Evolutionary conservation across 441 rosid species (phyloP), one percentile per base, ranked within the genome.

Genomic region (Erodium chrysanthum): DNA sequence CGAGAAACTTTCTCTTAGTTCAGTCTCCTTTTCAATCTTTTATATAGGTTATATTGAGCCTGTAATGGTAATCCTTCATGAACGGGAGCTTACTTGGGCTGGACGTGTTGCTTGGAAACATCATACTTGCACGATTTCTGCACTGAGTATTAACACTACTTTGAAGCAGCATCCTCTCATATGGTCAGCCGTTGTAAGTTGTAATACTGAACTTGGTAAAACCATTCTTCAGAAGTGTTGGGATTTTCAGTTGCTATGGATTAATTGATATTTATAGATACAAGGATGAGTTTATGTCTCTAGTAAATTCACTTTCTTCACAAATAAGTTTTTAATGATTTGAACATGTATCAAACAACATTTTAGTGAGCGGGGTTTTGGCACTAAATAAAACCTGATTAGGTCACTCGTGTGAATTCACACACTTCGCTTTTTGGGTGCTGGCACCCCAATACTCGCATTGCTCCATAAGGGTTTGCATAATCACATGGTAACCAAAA

Each of bases 1-100:
- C 20, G 70, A 48, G 67, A 66, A 61, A 63, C 48, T 78, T 69
- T 74, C 67, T 71, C 66, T 60, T 65, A 68, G 60, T 54, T 73
- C 56, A 33, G 60, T 58, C 50, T 69, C 70, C 73, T 22, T 58
- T 71, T 70, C 70, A 35, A 35, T 74, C 5, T 66, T 46, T 76
- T 62, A 71, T 35, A 73, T 76, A 95, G 99, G 96, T 76, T 92
- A 92, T 79, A 95, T 95, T 80, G 98, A 92, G 83, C 99, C 97
- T 68, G 95, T 92, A 81, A 81, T 95, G 90, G 93, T 92, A 77
- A 80, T 92, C 78, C 99, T 95, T 81, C 99, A 95, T 68, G 99
- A 92, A 76, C 82, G 78, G 80, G 98, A 95, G 84, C 93, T 80
- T 80, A 92, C 96, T 66, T 92, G 99, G 97, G 97, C 98, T 35